Evolutionary conservation across 2,329 filamentous ascomycete species (phyloP).

Genomic region (Colletotrichum coccodes): DNA sequence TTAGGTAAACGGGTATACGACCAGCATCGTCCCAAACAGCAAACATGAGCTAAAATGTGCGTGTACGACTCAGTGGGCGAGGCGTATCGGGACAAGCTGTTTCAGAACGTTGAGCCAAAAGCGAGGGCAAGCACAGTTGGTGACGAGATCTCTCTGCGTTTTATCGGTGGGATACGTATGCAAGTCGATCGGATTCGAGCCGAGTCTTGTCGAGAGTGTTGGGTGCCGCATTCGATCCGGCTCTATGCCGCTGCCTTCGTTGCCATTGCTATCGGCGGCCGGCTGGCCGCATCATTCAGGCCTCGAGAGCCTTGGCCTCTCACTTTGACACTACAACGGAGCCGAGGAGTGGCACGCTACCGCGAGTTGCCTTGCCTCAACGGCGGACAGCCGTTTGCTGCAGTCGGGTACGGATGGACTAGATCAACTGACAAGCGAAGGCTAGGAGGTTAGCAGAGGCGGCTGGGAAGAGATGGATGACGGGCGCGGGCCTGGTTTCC

Average conservation of each 20-base stretch:
- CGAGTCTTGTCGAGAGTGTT: neutral
- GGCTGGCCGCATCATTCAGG: neutral
- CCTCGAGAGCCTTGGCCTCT: too few species aligned
- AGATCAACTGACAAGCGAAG: too few species aligned
- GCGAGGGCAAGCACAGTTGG: neutral
- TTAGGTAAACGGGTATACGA: neutral
- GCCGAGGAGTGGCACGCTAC: too few species aligned
- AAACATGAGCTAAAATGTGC: conserved; percentile 18
- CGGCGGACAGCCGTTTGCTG: neutral
- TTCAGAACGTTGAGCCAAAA: conserved; percentile 14
- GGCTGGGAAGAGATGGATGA: conserved; percentile 2
- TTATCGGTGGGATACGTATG: neutral
- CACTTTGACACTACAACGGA: too few species aligned
- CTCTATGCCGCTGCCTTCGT: neutral
- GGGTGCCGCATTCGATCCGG: neutral
- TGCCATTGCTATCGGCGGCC: too few species aligned
- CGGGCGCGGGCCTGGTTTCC: conserved; percentile 4
- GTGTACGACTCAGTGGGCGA: conserved; percentile 19
- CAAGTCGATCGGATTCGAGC: neutral
- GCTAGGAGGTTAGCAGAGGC: too few species aligned
- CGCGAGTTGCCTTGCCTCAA: neutral
- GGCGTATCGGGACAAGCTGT: conserved; percentile 13
- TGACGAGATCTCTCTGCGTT: neutral
- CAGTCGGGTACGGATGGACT: neutral
- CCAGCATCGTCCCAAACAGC: conserved; percentile 20